Evolutionary conservation across 2,329 filamentous ascomycete species (phyloP), one percentile per base, ranked within the genome.

Genomic region (Arthroderma sp.): DNA sequence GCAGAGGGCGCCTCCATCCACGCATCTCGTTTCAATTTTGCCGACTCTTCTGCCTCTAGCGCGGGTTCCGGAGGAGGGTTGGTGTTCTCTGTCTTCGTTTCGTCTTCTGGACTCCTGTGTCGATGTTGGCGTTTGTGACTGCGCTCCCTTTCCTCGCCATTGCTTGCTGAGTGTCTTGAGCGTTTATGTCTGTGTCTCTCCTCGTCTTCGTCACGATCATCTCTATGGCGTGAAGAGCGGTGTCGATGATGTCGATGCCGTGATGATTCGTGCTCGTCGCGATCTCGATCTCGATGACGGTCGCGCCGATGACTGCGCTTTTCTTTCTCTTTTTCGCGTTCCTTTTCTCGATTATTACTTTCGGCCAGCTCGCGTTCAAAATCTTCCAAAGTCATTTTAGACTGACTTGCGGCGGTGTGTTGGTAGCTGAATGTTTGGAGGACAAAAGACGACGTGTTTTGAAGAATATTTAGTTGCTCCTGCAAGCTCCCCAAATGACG

Each of bases 1-100:
- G 82, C 78, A 0, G 84, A 85, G 0, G 89, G 87, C 0, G 82
- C 82, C 48, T 87, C 82, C 91, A 98, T 98, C 88, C 93, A 98
- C 0, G 83, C 77, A 62, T 96, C 91, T 51, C 93, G 78, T 53
- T 80, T 74, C 30, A 80, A 56, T 1, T 64, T 55, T 22, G 64
- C 53, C 56, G 67, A 54, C 65, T 70, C 55, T 65, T 74, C 53
- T 67, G 63, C 6, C 64, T 58, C 56, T 43, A 29, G 11, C 22
- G n/a, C 6, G 11, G 42, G 42, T 34, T 45, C 41, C 27, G 42
- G 31, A 9, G 31, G 8, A 36, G 15, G 28, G n/a, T 31, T 33
- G 6, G 33, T 29, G 11, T 48, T 37, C 6, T 36, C 41, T 3
- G 15, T 1, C 5, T 30, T 47, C 10, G 42, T 27, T 30, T 48